phyloP scores from a whole-genome alignment of 2,329 filamentous ascomycete genomes.

The Aspergillus japonicus region DNA sequence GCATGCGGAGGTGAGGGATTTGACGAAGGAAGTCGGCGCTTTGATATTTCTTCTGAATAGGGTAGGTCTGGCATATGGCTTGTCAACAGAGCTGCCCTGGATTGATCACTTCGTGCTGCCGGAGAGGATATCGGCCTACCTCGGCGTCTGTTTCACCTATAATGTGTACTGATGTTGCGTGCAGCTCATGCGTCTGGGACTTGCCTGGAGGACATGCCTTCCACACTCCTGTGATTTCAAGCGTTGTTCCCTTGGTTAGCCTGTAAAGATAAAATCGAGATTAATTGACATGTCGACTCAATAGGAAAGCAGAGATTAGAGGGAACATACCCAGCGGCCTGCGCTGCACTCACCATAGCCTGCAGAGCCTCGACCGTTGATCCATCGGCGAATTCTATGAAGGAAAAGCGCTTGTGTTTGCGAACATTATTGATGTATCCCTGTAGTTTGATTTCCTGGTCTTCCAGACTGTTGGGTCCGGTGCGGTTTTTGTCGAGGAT shows the following conservation, averaged over 20 bases:
- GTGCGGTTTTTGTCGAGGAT: constrained; percentile 35
- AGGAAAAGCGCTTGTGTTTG: constrained; percentile 79
- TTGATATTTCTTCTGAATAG: constrained; percentile 95
- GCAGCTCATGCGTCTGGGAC: constrained; percentile 76
- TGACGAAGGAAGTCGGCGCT: constrained; percentile 83
- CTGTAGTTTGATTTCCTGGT: constrained; percentile 58
- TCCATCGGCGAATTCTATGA: constrained; percentile 84
- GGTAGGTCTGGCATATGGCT: constrained; percentile 65
- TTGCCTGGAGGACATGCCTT: constrained; percentile 63
- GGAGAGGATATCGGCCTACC: constrained; percentile 52
- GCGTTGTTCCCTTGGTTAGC: constrained; percentile 76
- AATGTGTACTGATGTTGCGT: constrained; percentile 66
- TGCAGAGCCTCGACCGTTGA: constrained; percentile 78
- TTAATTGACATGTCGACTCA: not conserved
- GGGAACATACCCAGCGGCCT: constrained; percentile 67
- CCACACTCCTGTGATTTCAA: constrained; percentile 77
- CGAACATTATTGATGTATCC: constrained; percentile 83
- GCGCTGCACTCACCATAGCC: constrained; percentile 69
- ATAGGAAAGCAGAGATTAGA: not conserved
- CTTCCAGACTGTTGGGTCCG: constrained; percentile 31
- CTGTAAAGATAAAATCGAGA: constrained; percentile 47
- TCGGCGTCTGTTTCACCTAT: constrained; percentile 76
- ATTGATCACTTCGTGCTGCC: not conserved
- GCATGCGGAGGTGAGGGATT: constrained; percentile 80
- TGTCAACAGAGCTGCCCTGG: not conserved